These are phyloP conservation scores for Mollisia scopiformis DNA, from an alignment of 2,329 filamentous ascomycete genomes.

Conservation along the genomic window DNA sequence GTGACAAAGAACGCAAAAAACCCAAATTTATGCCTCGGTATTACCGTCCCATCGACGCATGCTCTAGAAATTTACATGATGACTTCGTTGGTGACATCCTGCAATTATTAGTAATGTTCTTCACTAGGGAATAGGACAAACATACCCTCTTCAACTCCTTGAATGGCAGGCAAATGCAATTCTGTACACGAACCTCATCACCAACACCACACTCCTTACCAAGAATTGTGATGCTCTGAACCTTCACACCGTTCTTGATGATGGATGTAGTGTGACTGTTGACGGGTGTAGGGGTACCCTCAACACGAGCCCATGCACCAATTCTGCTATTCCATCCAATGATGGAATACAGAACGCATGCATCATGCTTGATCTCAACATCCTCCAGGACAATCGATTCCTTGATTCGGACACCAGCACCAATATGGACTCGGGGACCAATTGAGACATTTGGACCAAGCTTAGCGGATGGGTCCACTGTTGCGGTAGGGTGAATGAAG, in stretches of 20 bases:
- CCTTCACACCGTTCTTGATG: slow-evolving; percentile 97
- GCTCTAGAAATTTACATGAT: slow-evolving; percentile 72
- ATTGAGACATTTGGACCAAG: slow-evolving; percentile 96
- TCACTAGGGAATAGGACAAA: slow-evolving; percentile 29
- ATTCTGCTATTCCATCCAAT: slow-evolving; percentile 96
- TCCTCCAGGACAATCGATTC: slow-evolving; percentile 96
- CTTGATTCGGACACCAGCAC: slow-evolving; percentile 88
- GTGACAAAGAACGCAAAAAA: neutral
- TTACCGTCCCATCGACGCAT: no score
- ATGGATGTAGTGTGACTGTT: slow-evolving; percentile 92
- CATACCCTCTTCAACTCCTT: slow-evolving; percentile 96
- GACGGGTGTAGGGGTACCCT: slow-evolving; percentile 88
- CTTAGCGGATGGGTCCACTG: slow-evolving; percentile 93
- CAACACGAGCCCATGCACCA: slow-evolving; percentile 96
- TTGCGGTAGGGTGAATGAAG: slow-evolving; percentile 90
- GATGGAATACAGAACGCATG: slow-evolving; percentile 93
- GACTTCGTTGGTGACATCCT: slow-evolving; percentile 85
- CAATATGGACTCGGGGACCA: slow-evolving; percentile 83
- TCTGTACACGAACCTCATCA: slow-evolving; percentile 94
- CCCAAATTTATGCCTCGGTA: neutral
- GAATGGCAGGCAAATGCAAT: slow-evolving; percentile 95
- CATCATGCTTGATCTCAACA: slow-evolving; percentile 93
- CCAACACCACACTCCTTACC: slow-evolving; percentile 95
- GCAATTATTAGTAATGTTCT: slow-evolving; percentile 35
- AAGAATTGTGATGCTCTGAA: slow-evolving; percentile 96